phyloP scores from a whole-genome alignment of 345 rosid species.

The Toxicodendron radicans region DNA sequence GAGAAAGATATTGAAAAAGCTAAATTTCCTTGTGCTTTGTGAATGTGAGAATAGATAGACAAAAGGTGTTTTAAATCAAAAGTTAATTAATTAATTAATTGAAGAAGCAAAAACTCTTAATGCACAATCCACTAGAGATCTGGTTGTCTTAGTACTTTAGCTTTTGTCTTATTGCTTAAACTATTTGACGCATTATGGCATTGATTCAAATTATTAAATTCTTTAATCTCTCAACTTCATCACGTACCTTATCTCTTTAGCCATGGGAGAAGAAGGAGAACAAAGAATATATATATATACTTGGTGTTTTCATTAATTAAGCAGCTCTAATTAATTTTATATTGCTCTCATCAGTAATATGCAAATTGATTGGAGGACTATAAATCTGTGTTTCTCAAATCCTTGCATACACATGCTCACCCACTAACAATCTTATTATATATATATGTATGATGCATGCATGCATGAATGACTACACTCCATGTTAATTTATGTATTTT shows the following conservation, averaged over 20 bases:
- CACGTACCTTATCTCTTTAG: not conserved
- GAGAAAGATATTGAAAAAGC: conserved; percentile 20
- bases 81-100: not conserved
- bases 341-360: not conserved
- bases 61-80: conserved; percentile 11
- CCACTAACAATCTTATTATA: too few relatives aligned
- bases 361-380: too few relatives aligned
- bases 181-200: not conserved
- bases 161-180: conserved; percentile 27
- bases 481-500: not conserved
- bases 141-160: conserved; percentile 20
- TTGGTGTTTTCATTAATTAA: not conserved
- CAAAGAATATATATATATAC: not conserved
- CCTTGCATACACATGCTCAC: conserved; percentile 2
- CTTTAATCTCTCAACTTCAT: not conserved
- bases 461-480: not conserved
- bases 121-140: conserved; percentile 18
- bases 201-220: not conserved
- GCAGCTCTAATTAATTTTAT: not conserved
- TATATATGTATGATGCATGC: conserved; percentile 4
- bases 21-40: conserved; percentile 46
- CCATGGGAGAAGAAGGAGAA: not conserved
- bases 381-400: not conserved
- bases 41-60: conserved; percentile 22
- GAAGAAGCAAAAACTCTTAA: conserved; percentile 5